Conservation (phyloP, 805 yeast genomes). For the Cyberlindnera maclurae region DNA sequence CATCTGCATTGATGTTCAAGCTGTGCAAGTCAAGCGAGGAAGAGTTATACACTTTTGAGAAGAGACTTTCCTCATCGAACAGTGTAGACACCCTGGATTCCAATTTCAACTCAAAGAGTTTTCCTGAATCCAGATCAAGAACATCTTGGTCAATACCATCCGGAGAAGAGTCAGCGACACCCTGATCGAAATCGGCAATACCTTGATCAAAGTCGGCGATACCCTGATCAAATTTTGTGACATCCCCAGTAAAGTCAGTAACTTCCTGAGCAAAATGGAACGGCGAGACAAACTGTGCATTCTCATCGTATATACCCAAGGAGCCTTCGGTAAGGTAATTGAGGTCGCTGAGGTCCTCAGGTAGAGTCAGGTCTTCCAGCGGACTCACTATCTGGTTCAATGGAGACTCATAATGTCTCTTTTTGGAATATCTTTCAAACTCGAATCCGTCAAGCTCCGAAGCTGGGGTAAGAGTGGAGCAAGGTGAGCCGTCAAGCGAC, state of each 20-base stretch:
- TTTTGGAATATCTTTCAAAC: constrained; percentile 7
- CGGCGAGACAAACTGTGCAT: too few species aligned
- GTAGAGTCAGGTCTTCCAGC: constrained; percentile 7
- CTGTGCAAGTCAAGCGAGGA: not conserved
- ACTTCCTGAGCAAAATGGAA: constrained; percentile 1
- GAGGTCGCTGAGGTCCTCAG: constrained; percentile 18
- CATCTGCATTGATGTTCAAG: constrained; percentile 1
- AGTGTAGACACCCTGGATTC: constrained; percentile 1
- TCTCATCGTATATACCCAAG: too few species aligned
- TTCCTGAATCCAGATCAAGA: not conserved
- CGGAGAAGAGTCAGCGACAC: too few species aligned
- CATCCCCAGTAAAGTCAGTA: too few species aligned
- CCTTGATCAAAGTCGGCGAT: too few species aligned
- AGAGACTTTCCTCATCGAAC: not conserved
- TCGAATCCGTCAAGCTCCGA: constrained; percentile 11
- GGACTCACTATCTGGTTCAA: constrained; percentile 16
- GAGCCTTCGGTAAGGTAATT: constrained; percentile 4
- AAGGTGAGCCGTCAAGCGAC: constrained; percentile 7
- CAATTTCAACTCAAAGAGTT: constrained; percentile 5
- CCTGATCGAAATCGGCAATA: too few species aligned
- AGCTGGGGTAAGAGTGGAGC: constrained; percentile 11
- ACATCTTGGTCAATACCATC: too few species aligned
- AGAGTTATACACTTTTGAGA: not conserved
- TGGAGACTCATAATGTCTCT: constrained; percentile 15
- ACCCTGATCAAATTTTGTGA: too few species aligned